Percentiles rank a stretch among this genome's conserved stretches.
These are phyloP conservation scores for Oryza coarctata DNA, from an alignment of 176 grass and related monocot species.

Conservation along the genomic window DNA sequence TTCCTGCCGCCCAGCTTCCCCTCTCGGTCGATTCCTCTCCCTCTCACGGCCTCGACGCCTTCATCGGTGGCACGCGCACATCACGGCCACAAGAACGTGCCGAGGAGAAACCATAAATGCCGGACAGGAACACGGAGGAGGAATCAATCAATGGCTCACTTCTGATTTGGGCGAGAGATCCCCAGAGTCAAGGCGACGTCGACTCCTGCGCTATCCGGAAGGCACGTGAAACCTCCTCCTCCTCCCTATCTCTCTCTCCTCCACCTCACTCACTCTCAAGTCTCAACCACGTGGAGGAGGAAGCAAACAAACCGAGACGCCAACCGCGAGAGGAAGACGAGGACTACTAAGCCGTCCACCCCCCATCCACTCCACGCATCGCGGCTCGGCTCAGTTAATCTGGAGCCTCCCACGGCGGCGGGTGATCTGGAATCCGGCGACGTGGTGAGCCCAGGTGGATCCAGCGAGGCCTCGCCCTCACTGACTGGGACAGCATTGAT, in stretches of 20 bases:
- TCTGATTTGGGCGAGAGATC: not conserved
- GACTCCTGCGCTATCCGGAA: constrained; percentile 15
- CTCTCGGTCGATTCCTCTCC: not conserved
- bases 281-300: not conserved
- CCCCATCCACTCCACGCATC: not conserved
- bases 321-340: not conserved
- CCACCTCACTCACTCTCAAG: constrained; percentile 12
- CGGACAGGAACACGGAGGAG: not conserved
- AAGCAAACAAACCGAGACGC: not conserved
- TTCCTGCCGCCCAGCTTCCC: not conserved
- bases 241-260: not conserved
- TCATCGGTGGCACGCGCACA: not conserved
- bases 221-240: not conserved
- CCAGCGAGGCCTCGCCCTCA: not conserved
- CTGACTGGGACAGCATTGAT: constrained; percentile 12
- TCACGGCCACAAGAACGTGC: not conserved
- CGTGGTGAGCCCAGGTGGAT: not conserved
- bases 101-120: not conserved
- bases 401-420: not conserved
- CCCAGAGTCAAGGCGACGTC: constrained; percentile 4
- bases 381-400: not conserved
- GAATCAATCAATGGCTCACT: not conserved
- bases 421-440: constrained; percentile 10
- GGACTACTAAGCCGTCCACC: not conserved
- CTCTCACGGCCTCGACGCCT: not conserved